Conservation (phyloP, 139 green algal genomes). For the Chlamydomonas eustigma region DNA sequence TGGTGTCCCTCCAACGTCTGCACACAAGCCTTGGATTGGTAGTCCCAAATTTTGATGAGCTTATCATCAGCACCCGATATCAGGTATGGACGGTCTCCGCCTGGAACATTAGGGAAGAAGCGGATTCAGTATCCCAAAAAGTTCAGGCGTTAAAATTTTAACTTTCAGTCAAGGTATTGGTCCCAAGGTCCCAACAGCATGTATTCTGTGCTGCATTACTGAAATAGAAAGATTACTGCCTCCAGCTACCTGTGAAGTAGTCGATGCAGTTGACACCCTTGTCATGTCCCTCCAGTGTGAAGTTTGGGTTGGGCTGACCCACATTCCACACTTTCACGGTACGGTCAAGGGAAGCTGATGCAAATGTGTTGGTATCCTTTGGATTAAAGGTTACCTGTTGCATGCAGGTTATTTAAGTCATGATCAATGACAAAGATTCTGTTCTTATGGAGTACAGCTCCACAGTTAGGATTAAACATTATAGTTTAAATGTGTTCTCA, state of each 20-base stretch:
- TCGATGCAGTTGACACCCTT: conserved; percentile 98
- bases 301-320: conserved; percentile 89
- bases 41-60: conserved; percentile 93
- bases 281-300: conserved; percentile 97
- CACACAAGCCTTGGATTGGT: conserved; percentile 98
- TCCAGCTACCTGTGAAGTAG: conserved; percentile 84
- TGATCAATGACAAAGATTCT: too few relatives aligned
- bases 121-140: too few relatives aligned
- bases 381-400: conserved; percentile 95
- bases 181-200: too few relatives aligned
- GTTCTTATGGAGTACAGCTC: too few relatives aligned
- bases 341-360: conserved; percentile 90
- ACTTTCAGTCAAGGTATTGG: too few relatives aligned
- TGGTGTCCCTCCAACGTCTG: conserved; percentile 89
- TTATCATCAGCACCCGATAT: conserved; percentile 95
- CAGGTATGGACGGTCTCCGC: conserved; percentile 94
- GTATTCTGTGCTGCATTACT: too few relatives aligned
- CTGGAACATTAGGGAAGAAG: conserved; percentile 22
- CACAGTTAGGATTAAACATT: too few relatives aligned
- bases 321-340: conserved; percentile 98
- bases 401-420: too few relatives aligned
- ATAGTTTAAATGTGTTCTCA: too few relatives aligned
- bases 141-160: too few relatives aligned
- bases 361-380: conserved; percentile 99
- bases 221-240: too few relatives aligned